Percentiles rank a stretch among this genome's conserved stretches.
phyloP scores from a whole-genome alignment of 768 basidiomycete species.

The Naematelia aurantialba region DNA sequence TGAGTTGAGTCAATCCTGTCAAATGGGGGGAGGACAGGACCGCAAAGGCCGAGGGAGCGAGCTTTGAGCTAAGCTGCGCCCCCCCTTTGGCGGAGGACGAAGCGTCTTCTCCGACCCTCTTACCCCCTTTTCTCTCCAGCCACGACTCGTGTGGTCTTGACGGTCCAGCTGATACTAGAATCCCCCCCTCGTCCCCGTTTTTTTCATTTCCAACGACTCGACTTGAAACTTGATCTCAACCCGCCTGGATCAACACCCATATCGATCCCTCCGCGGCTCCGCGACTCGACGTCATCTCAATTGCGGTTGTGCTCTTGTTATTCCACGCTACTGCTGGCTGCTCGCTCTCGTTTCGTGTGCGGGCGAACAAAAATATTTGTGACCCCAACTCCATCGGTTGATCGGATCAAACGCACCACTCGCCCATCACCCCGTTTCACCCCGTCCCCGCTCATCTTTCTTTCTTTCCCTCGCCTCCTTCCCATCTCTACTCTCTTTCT shows the following conservation, averaged over 20 bases:
- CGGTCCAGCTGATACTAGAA: not conserved
- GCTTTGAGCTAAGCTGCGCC: too few species aligned
- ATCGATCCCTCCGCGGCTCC: not conserved
- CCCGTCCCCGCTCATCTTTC: constrained; percentile 1
- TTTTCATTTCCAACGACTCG: too few species aligned
- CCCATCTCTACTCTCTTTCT: not conserved
- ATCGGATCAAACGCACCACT: not conserved
- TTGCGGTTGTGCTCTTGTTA: not conserved
- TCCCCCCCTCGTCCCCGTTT: not conserved
- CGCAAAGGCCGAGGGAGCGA: too few species aligned
- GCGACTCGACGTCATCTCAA: not conserved
- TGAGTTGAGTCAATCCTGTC: not conserved
- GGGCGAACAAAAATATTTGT: not conserved
- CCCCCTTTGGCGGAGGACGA: too few species aligned
- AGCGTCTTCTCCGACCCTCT: too few species aligned
- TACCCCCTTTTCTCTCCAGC: not conserved
- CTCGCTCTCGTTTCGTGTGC: not conserved
- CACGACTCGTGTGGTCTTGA: too few species aligned
- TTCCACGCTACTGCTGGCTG: not conserved
- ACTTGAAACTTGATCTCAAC: too few species aligned
- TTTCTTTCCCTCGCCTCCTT: not conserved
- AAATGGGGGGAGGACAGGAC: too few species aligned
- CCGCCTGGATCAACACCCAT: too few species aligned
- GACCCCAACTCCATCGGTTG: not conserved
- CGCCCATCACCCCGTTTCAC: not conserved